These are phyloP conservation scores for Thermothielavioides terrestris DNA, from an alignment of 495 filamentous ascomycete species.

Conservation along the genomic window DNA sequence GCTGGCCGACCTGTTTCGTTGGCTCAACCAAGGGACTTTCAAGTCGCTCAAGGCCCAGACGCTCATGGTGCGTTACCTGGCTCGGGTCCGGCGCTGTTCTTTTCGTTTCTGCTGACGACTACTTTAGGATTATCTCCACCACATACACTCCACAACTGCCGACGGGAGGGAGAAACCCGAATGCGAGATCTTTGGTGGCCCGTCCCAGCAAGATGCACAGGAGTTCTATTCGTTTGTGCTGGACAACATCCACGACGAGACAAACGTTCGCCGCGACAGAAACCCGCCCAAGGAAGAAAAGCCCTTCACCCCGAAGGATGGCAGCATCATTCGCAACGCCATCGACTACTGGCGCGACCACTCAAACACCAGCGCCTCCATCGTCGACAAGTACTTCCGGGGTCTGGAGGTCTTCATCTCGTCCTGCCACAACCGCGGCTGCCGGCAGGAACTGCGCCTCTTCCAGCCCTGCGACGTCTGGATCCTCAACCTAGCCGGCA, in stretches of 20 bases:
- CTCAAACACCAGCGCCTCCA: conserved; percentile 14
- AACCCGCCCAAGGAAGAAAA: conserved; percentile 10
- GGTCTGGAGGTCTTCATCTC: conserved; percentile 23
- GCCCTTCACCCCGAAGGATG: conserved; percentile 13
- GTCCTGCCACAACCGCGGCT: conserved; percentile 18
- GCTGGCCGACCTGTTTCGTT: conserved; percentile 60
- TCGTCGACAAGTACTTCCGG: conserved; percentile 34
- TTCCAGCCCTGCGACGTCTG: conserved; percentile 20
- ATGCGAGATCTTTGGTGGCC: conserved; percentile 27
- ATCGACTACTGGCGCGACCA: conserved; percentile 25
- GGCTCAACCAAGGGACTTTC: conserved; percentile 60
- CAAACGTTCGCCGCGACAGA: conserved; percentile 25
- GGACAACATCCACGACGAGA: conserved; percentile 34
- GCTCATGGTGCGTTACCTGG: conserved; percentile 47
- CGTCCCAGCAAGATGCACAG: conserved; percentile 35
- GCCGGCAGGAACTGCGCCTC: conserved; percentile 16
- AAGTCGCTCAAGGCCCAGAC: conserved; percentile 47
- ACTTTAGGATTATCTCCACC: conserved; percentile 30
- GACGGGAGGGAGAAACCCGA: conserved; percentile 1
- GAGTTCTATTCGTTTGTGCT: conserved; percentile 37
- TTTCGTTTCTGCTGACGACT: conserved; percentile 30
- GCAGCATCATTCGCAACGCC: conserved; percentile 18
- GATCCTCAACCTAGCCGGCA: conserved; percentile 12
- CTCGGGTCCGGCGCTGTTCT: not conserved
- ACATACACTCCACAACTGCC: conserved; percentile 21